Base-by-base conservation (phyloP, 1,284 basidiomycete genomes). In the Melampsora occidentalis region DNA sequence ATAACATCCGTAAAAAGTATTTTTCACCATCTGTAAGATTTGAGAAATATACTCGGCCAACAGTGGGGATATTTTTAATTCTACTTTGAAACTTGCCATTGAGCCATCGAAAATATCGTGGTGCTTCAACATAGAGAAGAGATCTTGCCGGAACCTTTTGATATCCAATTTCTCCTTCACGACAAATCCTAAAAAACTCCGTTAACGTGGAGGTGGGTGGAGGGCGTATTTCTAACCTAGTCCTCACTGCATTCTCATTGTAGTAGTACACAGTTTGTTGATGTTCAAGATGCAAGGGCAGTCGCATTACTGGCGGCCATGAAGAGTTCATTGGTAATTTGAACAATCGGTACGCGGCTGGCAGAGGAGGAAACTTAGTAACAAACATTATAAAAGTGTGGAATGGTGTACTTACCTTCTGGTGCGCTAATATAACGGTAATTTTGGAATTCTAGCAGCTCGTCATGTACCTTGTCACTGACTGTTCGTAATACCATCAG, bases 21-120 rank as follows among this genome's bases (percentile, higher is more conserved):
- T 33, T 12, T n/a, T 69, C 68, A 5, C 68, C 68, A 22, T 69
- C 68, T 2, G 48, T 49, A 1, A 69, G 6, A 5, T 28, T 20
- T 5, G 49, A 9, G 42, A 14, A 69, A 35, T 33, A 57, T 1
- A 69, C n/a, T 7, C 51, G 2, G 0, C 68, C 68, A 16, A 69
- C 49, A 1, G 14, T 82, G 77, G 79, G 80, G 1, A 79, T 79
- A 35, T 73, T n/a, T 4, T 16, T 57, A 49, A 81, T 31, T 1
- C 82, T 79, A 0, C 80, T 51, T 5, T 71, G 81, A 85, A 51
- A 70, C 18, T 12, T 35, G 4, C 22, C 22, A 5, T 57, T 5
- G 20, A 31, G n/a, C 69, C 69, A 71, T 7, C n/a, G 14, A 18
- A 70, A 70, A 22, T 70, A 70, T 25, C 16, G 25, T 18, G 69